Percentiles rank a stretch among this genome's conserved stretches.
phyloP scores from a whole-genome alignment of 2,329 filamentous ascomycete species.

The Colletotrichum sp. region DNA sequence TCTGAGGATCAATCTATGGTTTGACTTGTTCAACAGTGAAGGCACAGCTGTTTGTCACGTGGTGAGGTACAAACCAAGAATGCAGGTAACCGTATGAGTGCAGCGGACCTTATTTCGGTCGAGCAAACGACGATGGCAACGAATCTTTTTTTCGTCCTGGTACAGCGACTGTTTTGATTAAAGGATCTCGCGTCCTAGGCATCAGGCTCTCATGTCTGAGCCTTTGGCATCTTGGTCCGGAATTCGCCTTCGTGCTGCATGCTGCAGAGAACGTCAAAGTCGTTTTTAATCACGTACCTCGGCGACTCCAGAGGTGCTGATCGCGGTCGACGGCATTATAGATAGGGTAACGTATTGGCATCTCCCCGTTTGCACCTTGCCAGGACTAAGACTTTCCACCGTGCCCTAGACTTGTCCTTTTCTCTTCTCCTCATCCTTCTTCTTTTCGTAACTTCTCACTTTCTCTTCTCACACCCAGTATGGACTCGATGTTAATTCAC shows the following conservation, averaged over 20 bases:
- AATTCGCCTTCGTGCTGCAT: not conserved
- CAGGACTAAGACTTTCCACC: not conserved
- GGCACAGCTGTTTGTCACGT: slow-evolving; percentile 24
- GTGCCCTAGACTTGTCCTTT: not conserved
- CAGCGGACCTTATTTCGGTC: slow-evolving; percentile 20
- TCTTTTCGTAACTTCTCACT: not conserved
- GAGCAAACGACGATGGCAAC: slow-evolving; percentile 22
- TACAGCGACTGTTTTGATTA: not conserved
- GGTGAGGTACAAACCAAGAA: slow-evolving; percentile 15
- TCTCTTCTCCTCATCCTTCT: not conserved
- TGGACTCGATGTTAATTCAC: slow-evolving; percentile 4
- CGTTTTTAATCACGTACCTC: not conserved
- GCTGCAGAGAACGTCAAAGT: slow-evolving; percentile 1
- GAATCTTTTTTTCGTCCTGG: not conserved
- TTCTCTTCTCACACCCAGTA: not conserved
- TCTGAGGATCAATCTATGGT: not conserved
- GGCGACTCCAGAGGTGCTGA: not conserved
- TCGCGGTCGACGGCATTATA: slow-evolving; percentile 15
- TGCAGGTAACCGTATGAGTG: slow-evolving; percentile 22
- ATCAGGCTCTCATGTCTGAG: slow-evolving; percentile 3
- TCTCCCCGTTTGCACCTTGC: slow-evolving; percentile 16
- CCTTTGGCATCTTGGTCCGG: slow-evolving; percentile 11
- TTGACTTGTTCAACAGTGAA: slow-evolving; percentile 12
- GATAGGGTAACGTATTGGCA: not conserved
- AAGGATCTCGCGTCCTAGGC: slow-evolving; percentile 1